These are phyloP conservation scores for Verticillium dahliae DNA, from an alignment of 2,329 filamentous ascomycete genomes.

Conservation along the genomic window DNA sequence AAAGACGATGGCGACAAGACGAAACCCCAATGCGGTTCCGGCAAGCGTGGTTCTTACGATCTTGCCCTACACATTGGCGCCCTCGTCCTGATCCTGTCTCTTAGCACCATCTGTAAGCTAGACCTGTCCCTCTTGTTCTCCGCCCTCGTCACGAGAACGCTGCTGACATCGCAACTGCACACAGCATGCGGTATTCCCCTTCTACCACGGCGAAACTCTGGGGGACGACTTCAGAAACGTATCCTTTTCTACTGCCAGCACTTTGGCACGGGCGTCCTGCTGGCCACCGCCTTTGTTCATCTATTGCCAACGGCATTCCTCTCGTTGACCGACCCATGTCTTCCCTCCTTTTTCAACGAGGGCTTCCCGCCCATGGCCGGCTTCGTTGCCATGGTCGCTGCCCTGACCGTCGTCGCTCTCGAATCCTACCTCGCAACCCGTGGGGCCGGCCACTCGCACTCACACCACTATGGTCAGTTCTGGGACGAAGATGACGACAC, in stretches of 20 bases:
- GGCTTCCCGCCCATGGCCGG: conserved; percentile 77
- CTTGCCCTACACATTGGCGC: conserved; percentile 62
- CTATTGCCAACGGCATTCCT: conserved; percentile 62
- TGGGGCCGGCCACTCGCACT: conserved; percentile 55
- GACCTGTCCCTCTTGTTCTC: background rate
- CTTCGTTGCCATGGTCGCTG: conserved; percentile 73
- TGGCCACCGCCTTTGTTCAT: conserved; percentile 81
- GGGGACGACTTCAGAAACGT: conserved; percentile 49
- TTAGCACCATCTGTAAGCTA: conserved; percentile 51
- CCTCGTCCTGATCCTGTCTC: conserved; percentile 55
- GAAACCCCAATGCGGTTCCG: conserved; percentile 46
- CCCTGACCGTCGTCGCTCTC: conserved; percentile 75
- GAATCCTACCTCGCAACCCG: conserved; percentile 83
- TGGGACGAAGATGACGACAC: conserved; percentile 40
- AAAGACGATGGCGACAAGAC: conserved; percentile 27
- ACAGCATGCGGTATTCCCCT: conserved; percentile 61
- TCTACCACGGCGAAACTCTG: conserved; percentile 52
- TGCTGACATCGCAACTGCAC: conserved; percentile 3
- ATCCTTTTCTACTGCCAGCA: conserved; percentile 65
- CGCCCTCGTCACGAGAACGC: background rate
- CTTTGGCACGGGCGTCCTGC: conserved; percentile 77
- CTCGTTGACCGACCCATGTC: conserved; percentile 61
- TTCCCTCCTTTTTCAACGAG: conserved; percentile 72
- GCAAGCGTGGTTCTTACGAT: conserved; percentile 52
- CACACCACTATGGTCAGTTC: conserved; percentile 36